A percentile compares a stretch with the other conserved stretches of the same genome.
Evolutionary conservation across 192 early-diverging fungal genomes (phyloP).

Genomic region (Coemansia erecta): DNA sequence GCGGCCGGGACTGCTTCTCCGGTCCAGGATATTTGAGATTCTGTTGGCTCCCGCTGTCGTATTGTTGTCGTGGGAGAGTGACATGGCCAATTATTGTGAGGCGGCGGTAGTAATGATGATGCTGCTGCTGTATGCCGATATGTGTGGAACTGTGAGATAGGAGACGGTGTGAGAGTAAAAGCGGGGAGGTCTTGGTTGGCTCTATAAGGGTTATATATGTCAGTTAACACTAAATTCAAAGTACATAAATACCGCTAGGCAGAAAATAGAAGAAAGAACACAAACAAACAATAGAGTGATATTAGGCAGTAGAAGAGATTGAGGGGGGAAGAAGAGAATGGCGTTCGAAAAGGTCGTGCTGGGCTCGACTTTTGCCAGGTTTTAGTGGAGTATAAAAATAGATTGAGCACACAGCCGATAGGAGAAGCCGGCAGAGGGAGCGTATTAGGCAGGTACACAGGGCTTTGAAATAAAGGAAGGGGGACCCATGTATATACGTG

Average conservation of each 20-base stretch:
- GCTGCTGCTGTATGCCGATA: too few species aligned
- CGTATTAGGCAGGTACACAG: too few species aligned
- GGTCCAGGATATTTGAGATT: conserved; percentile 9
- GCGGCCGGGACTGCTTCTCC: conserved; percentile 3
- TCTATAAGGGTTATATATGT: too few species aligned
- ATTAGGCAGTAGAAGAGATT: not conserved
- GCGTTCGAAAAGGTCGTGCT: not conserved
- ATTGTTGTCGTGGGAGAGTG: conserved; percentile 9
- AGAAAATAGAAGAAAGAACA: not conserved
- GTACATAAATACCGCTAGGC: too few species aligned
- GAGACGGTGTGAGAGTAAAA: too few species aligned
- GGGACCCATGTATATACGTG: too few species aligned
- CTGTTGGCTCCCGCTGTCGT: conserved; percentile 4
- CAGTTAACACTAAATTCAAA: too few species aligned
- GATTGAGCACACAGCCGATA: not conserved
- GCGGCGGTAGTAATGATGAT: not conserved
- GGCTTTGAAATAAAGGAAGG: too few species aligned
- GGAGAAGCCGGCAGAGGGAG: too few species aligned
- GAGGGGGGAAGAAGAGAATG: not conserved
- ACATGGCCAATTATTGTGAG: conserved; percentile 1
- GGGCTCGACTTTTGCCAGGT: not conserved
- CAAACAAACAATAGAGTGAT: not conserved
- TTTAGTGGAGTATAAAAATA: not conserved
- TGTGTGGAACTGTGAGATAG: too few species aligned
- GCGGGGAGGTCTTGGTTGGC: too few species aligned